Percentiles rank a stretch among this genome's conserved stretches.
Evolutionary conservation across 2,329 filamentous ascomycete genomes (phyloP).

Genomic region (Tympanopsis confertula): DNA sequence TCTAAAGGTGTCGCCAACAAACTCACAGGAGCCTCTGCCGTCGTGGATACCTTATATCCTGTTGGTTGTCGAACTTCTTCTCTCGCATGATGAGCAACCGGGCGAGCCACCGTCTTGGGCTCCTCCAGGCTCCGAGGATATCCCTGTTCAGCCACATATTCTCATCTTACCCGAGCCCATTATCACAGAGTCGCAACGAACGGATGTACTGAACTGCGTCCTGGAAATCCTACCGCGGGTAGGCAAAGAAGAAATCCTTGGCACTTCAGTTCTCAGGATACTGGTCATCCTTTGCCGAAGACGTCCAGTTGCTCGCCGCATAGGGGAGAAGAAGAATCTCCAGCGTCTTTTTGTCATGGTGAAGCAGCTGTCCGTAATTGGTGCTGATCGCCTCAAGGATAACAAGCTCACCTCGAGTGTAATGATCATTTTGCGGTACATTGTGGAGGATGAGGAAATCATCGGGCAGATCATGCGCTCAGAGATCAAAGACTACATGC

Average conservation of each 20-base stretch:
- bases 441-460: conserved; percentile 86
- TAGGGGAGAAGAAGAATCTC: conserved; percentile 81
- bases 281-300: conserved; percentile 78
- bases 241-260: conserved; percentile 75
- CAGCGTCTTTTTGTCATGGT: conserved; percentile 89
- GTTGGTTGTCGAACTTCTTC: conserved; percentile 75
- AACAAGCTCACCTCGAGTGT: conserved; percentile 47
- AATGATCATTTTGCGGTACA: conserved; percentile 79
- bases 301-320: conserved; percentile 59
- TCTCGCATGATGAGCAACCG: conserved; percentile 82
- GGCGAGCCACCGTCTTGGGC: conserved; percentile 59
- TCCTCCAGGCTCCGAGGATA: conserved; percentile 33
- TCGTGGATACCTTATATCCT: conserved; percentile 89
- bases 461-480: conserved; percentile 84
- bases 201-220: conserved; percentile 63
- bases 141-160: conserved; percentile 38
- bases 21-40: conserved; percentile 63
- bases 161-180: conserved; percentile 48
- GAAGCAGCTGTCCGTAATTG: conserved; percentile 74
- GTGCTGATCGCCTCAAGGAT: conserved; percentile 59
- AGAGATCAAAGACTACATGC: conserved; percentile 73
- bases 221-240: conserved; percentile 78
- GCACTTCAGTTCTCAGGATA: conserved; percentile 71
- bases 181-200: conserved; percentile 54
- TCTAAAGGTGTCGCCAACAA: conserved; percentile 57